These are phyloP conservation scores for Uronychia binucleata DNA, from an alignment of 73 alveolate genomes.

Conservation along the genomic window DNA sequence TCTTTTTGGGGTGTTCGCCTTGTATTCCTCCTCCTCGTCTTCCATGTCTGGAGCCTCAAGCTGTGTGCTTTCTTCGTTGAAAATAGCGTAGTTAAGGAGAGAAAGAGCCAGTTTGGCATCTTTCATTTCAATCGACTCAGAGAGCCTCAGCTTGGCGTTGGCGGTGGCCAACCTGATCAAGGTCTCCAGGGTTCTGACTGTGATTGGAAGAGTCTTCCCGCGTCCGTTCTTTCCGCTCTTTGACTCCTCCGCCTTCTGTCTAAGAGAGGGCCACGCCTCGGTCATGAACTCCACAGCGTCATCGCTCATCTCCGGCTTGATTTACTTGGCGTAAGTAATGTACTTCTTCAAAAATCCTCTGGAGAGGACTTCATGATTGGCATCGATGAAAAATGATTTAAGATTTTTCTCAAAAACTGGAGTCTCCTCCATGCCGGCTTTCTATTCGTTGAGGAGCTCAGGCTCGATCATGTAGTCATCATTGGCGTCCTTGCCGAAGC, in stretches of 20 bases:
- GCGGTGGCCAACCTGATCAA: constrained; percentile 96
- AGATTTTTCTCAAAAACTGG: constrained; percentile 12
- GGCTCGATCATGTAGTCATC: constrained; percentile 28
- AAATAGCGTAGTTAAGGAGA: constrained; percentile 73
- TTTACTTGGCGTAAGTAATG: constrained; percentile 90
- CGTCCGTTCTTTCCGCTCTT: constrained; percentile 50
- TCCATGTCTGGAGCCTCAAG: constrained; percentile 69
- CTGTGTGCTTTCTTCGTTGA: constrained; percentile 81
- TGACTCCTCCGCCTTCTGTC: constrained; percentile 83
- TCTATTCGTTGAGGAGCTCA: not conserved
- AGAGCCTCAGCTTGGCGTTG: constrained; percentile 92
- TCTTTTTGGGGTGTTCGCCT: not conserved
- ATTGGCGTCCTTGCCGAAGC: constrained; percentile 1
- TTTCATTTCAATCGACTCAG: constrained; percentile 59
- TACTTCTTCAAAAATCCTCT: constrained; percentile 92
- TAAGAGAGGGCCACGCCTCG: constrained; percentile 77
- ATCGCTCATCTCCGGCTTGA: constrained; percentile 77
- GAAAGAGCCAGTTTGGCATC: constrained; percentile 84
- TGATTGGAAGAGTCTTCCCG: constrained; percentile 84
- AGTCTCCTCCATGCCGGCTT: constrained; percentile 2
- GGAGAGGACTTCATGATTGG: constrained; percentile 62
- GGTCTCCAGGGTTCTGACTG: constrained; percentile 98
- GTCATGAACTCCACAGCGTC: constrained; percentile 82
- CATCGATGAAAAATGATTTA: not conserved
- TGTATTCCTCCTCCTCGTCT: constrained; percentile 45